Base-by-base conservation (phyloP, 2,329 filamentous ascomycete species). In the Ophiocordyceps camponoti-leonardi region DNA sequence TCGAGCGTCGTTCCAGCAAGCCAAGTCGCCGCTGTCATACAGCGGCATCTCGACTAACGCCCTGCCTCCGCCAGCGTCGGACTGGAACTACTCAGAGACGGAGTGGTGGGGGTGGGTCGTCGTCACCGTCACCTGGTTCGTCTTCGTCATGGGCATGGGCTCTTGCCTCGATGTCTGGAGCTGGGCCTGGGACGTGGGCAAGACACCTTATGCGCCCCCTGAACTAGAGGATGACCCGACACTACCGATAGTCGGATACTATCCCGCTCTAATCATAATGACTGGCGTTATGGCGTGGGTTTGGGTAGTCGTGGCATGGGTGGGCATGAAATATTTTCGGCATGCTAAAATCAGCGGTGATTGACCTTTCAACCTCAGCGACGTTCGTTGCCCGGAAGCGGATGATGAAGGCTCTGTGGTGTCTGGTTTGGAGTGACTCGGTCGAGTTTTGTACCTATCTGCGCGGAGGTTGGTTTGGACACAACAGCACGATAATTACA, bases 31-130 rank as follows among this genome's bases (percentile, higher is more conserved):
- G 0, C 56, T 81, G 6, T 77, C 75, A 0, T 68, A 77, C 14
- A 68, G 66, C 12, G 71, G 72, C 1, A 58, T 76, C 4, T 63
- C 73, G 2, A 64, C 67, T 3, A 69, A 68, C 41, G 64, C 72
- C 16, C 55, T 73, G 8, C 63, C 67, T 11, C 56, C 62, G 14
- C 59, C 64, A 54, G 80, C 68, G 48, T 61, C 64, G 12, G 79
- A 81, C 48, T 92, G 86, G 81, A 86, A 94, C 63, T 95, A 96
- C 58, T 78, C 81, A 40, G 88, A 95, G 66, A 98, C 92, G 1
- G 88, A 92, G 56, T 94, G 86, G 80, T 98, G 92, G 90, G 92
- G 92, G 1, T 98, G 90, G 86, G 81, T 94, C 8, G 82, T 98
- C 43, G 68, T 98, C 30, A 67, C 83, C 39, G 81, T 86, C 42